A percentile compares a stretch with the other conserved stretches of the same genome.
These are phyloP conservation scores for Colletotrichum shisoi DNA, from an alignment of 2,329 filamentous ascomycete genomes.

Conservation along the genomic window DNA sequence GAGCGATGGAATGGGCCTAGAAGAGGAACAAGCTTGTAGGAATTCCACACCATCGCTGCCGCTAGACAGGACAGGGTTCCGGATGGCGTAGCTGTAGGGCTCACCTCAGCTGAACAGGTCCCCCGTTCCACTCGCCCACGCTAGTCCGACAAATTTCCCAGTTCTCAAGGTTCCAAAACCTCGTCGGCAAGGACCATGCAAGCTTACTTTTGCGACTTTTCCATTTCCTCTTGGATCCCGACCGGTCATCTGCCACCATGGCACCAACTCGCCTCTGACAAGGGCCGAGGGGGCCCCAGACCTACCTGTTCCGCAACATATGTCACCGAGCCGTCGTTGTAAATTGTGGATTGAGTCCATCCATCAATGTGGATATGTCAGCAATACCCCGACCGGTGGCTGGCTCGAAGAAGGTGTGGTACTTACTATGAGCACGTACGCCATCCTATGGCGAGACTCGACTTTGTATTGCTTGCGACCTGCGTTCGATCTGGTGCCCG, in stretches of 20 bases:
- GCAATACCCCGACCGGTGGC: constrained; percentile 11
- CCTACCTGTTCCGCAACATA: constrained; percentile 4
- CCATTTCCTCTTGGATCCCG: constrained; percentile 9
- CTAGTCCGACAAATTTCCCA: constrained; percentile 41
- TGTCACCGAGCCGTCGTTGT: constrained; percentile 27
- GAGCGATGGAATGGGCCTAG: constrained; percentile 40
- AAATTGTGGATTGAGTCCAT: constrained; percentile 14
- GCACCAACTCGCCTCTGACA: constrained; percentile 18
- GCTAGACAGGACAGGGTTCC: constrained; percentile 41
- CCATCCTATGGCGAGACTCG: constrained; percentile 6
- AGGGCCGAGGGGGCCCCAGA: constrained; percentile 26
- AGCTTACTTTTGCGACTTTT: constrained; percentile 24
- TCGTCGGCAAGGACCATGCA: constrained; percentile 2
- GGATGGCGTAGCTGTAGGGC: constrained; percentile 46
- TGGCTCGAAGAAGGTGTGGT: not conserved
- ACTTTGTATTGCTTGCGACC: not conserved
- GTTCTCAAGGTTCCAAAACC: constrained; percentile 4
- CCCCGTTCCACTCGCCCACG: constrained; percentile 46
- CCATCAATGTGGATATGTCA: constrained; percentile 32
- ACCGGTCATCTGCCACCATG: constrained; percentile 39
- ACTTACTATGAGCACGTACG: not conserved
- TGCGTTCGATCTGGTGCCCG: constrained; percentile 6
- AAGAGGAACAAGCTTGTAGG: constrained; percentile 45
- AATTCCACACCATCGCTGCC: constrained; percentile 26
- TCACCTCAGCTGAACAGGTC: constrained; percentile 52